Base-by-base conservation (phyloP, 306 rosid genomes). In the Fragaria ananassa region DNA sequence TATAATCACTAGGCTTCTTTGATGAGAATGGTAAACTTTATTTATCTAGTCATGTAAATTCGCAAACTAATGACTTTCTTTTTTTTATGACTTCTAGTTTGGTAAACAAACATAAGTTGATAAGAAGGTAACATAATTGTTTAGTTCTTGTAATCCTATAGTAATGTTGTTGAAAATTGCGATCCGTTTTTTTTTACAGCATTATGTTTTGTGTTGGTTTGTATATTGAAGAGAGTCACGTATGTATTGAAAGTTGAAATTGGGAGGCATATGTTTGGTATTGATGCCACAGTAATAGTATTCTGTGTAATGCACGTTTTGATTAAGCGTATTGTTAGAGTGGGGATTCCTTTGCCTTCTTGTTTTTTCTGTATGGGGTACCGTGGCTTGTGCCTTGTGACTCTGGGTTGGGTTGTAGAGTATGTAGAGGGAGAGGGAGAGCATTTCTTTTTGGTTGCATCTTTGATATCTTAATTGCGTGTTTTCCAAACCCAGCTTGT, bases 361-460 rank as follows among this genome's bases (percentile, higher is more conserved):
- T 57, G 3, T 23, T 23, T 57, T 57, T 53, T 1, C 27, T 21
- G 60, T 54, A 54, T 50, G 56, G 19, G 21, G 56, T 56, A 45
- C 49, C 74, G 65, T 62, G 64, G 1, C 84, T 74, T 78, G 65
- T 62, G 64, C 0, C 84, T 74, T 78, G 82, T 75, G 79, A 78
- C 69, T 76, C 71, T 61, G 85, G 87, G 76, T 53, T 65, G 79
- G 79, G 80, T 76, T 86, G 84, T 84, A 81, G 85, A 86, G 63
- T 84, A 85, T 78, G 81, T 75, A 72, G 74, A 61, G 79, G 84
- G 84, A 61, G 81, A 78, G 88, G 86, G 80, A 56, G 60, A 71
- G 81, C 75, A 80, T 75, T 64, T 80, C 71, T 65, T 44, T 83
- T 70, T 62, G 47, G 82, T 84, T 46, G 35, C 71, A 42, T 50